Percentiles rank a stretch among this genome's conserved stretches.
These are phyloP conservation scores for Eucalyptus fibrosa DNA, from an alignment of 345 rosid genomes.

Conservation along the genomic window DNA sequence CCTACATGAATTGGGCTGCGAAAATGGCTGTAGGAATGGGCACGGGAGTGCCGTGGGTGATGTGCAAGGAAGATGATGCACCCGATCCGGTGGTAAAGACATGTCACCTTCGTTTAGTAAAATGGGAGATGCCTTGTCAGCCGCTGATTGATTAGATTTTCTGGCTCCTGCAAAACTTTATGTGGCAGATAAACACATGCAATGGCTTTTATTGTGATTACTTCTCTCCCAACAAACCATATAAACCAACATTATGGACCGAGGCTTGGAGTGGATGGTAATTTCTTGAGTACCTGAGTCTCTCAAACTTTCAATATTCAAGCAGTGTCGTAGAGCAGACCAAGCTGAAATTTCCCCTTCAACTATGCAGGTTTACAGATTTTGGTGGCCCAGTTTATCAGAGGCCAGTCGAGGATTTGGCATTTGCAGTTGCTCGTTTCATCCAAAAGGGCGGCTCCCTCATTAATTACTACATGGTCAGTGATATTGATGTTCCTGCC, in stretches of 20 bases:
- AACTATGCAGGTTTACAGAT: slow-evolving; percentile 36
- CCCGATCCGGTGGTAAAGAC: slow-evolving; percentile 53
- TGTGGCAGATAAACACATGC: slow-evolving; percentile 51
- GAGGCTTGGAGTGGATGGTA: slow-evolving; percentile 78
- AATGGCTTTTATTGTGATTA: slow-evolving; percentile 60
- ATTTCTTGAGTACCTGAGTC: background rate
- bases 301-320: background rate
- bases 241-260: slow-evolving; percentile 60
- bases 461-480: slow-evolving; percentile 62
- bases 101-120: background rate
- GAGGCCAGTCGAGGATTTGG: slow-evolving; percentile 59
- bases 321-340: background rate
- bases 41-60: slow-evolving; percentile 70
- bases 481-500: background rate
- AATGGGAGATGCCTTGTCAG: background rate
- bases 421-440: slow-evolving; percentile 66
- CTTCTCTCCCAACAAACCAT: slow-evolving; percentile 55
- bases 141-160: background rate
- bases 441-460: slow-evolving; percentile 56
- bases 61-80: slow-evolving; percentile 68
- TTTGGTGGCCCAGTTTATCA: slow-evolving; percentile 39
- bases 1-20: slow-evolving; percentile 61
- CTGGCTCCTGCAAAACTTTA: background rate
- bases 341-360: background rate
- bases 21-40: slow-evolving; percentile 41